Conservation (phyloP, 352 stramenopile species). For the Phytophthora foliorum region DNA sequence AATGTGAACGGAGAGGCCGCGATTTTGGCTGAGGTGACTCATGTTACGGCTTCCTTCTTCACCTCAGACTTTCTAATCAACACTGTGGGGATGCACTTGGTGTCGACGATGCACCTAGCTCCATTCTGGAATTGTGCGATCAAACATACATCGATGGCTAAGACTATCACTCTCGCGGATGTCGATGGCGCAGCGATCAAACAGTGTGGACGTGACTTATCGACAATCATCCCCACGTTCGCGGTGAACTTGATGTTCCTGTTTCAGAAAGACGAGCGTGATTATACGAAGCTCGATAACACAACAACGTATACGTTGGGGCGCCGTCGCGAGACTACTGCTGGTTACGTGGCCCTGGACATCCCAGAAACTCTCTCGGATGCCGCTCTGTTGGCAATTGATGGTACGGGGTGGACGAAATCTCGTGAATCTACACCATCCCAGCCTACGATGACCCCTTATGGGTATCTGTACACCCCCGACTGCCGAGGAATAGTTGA, state of each 20-base stretch:
- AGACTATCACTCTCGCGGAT: conserved; percentile 22
- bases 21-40: conserved; percentile 41
- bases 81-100: conserved; percentile 39
- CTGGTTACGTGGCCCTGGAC: conserved; percentile 16
- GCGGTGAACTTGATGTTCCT: conserved; percentile 50
- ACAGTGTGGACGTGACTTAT: conserved; percentile 27
- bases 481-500: conserved; percentile 39
- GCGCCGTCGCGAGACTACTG: conserved; percentile 21
- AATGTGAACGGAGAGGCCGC: conserved; percentile 46
- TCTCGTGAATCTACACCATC: conserved; percentile 2
- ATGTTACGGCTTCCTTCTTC: conserved; percentile 28
- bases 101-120: conserved; percentile 39
- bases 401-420: conserved; percentile 40
- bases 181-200: conserved; percentile 26
- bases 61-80: conserved; percentile 38
- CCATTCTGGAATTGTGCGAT: conserved; percentile 51
- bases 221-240: conserved; percentile 28
- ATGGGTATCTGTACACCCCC: conserved; percentile 47
- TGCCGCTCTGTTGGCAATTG: conserved; percentile 31
- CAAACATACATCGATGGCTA: conserved; percentile 46
- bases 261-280: conserved; percentile 36
- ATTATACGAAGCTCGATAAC: conserved; percentile 45
- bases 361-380: conserved; percentile 33
- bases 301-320: conserved; percentile 38
- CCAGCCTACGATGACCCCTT: conserved; percentile 31